Conservation (phyloP, 805 yeast genomes). For the Saccharomycopsis lassenensis region DNA sequence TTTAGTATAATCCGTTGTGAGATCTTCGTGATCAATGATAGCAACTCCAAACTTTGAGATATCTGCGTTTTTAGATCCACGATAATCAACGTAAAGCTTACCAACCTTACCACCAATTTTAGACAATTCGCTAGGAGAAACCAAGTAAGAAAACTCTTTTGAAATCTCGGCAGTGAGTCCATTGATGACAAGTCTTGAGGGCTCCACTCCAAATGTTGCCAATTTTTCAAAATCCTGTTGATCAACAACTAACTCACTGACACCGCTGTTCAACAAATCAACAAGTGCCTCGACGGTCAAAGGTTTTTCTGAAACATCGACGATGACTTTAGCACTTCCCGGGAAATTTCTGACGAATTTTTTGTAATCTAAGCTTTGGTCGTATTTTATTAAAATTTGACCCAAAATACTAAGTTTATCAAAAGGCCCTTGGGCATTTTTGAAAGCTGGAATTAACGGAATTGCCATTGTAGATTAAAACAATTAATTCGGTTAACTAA, state of each 20-base stretch:
- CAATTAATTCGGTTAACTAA: background rate
- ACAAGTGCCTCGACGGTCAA: slow-evolving; percentile 22
- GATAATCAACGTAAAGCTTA: slow-evolving; percentile 14
- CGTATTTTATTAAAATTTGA: slow-evolving; percentile 6
- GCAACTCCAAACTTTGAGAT: slow-evolving; percentile 5
- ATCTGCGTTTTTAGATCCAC: slow-evolving; percentile 19
- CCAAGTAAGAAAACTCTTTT: slow-evolving; percentile 7
- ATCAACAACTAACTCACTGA: slow-evolving; percentile 34
- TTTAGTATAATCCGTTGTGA: slow-evolving; percentile 12
- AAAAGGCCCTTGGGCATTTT: slow-evolving; percentile 6
- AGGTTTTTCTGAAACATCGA: slow-evolving; percentile 8
- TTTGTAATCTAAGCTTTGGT: background rate
- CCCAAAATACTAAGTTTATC: slow-evolving; percentile 6
- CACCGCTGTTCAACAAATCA: slow-evolving; percentile 52
- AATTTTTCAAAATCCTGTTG: slow-evolving; percentile 25
- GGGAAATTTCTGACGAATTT: slow-evolving; percentile 16
- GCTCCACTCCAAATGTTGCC: slow-evolving; percentile 41
- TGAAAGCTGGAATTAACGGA: slow-evolving; percentile 29
- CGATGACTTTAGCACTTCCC: slow-evolving; percentile 23
- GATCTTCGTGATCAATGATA: slow-evolving; percentile 16
- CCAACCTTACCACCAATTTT: slow-evolving; percentile 10
- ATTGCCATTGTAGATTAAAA: slow-evolving; percentile 25
- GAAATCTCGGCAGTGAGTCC: slow-evolving; percentile 19
- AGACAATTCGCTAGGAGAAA: background rate
- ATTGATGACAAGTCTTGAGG: slow-evolving; percentile 31